A percentile compares a stretch with the other conserved stretches of the same genome.
phyloP scores from a whole-genome alignment of 2,329 filamentous ascomycete species.

The Fusarium luffae region DNA sequence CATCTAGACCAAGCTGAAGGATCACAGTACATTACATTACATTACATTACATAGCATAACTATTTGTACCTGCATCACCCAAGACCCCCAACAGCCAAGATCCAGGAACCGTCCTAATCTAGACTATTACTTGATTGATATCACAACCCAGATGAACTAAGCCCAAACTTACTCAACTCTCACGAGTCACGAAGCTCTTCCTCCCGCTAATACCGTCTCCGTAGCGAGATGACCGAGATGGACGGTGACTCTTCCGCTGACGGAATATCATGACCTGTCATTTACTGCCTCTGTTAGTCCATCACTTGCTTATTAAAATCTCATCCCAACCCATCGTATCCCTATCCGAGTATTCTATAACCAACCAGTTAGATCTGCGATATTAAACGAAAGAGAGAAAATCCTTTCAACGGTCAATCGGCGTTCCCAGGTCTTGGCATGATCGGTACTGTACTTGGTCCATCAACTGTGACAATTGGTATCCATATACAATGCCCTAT shows the following conservation, averaged over 20 bases:
- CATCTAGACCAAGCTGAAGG: background rate
- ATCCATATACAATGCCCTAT: background rate
- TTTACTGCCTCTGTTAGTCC: background rate
- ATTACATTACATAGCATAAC: background rate
- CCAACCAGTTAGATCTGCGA: constrained; percentile 4
- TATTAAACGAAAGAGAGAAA: background rate
- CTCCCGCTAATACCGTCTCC: background rate
- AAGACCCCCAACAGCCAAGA: constrained; percentile 11
- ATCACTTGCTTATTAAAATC: background rate
- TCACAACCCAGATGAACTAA: background rate
- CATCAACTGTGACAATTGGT: background rate
- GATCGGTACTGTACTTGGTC: constrained; percentile 2
- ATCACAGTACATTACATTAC: background rate
- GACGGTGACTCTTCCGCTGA: constrained; percentile 15
- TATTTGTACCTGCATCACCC: constrained; percentile 26
- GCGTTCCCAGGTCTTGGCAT: background rate
- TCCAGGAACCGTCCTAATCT: constrained; percentile 14
- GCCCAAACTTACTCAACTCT: background rate
- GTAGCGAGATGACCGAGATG: constrained; percentile 16
- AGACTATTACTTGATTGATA: background rate
- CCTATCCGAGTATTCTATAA: background rate
- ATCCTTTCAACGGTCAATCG: constrained; percentile 14
- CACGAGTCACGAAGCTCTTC: background rate
- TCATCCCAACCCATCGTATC: constrained; percentile 3
- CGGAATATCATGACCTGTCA: constrained; percentile 2